These are phyloP conservation scores for Macrophomina tecta DNA, from an alignment of 2,329 filamentous ascomycete genomes.

Conservation along the genomic window DNA sequence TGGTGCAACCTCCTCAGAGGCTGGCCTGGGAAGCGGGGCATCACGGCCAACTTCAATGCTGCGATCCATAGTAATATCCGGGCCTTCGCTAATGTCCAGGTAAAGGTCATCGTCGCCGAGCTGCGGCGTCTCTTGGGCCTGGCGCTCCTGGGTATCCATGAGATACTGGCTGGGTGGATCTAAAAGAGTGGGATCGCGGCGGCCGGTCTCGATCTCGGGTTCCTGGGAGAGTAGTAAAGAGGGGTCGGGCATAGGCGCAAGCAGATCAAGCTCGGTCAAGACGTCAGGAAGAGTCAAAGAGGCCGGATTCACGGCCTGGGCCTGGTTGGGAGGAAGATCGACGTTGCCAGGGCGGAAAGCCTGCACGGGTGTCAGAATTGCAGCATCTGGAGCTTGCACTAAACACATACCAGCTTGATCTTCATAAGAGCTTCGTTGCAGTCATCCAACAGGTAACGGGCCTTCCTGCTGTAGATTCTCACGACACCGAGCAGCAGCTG, in stretches of 20 bases:
- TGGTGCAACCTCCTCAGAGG: constrained; percentile 41
- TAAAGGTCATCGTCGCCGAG: constrained; percentile 66
- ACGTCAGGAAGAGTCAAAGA: constrained; percentile 88
- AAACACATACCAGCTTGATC: constrained; percentile 84
- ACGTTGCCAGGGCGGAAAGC: constrained; percentile 97
- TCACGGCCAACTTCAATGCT: constrained; percentile 93
- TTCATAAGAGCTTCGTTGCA: constrained; percentile 97
- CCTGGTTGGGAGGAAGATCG: constrained; percentile 80
- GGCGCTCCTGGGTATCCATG: constrained; percentile 34
- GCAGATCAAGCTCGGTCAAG: constrained; percentile 90
- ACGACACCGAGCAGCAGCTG: constrained; percentile 95
- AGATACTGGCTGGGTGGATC: constrained; percentile 44
- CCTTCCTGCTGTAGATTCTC: constrained; percentile 96
- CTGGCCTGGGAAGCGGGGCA: constrained; percentile 65
- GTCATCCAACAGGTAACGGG: constrained; percentile 93
- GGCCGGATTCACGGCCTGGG: constrained; percentile 81
- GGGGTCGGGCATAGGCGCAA: constrained; percentile 78
- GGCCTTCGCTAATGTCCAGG: constrained; percentile 68
- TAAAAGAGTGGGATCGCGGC: constrained; percentile 51
- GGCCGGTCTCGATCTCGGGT: constrained; percentile 58
- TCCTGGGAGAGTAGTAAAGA: constrained; percentile 81
- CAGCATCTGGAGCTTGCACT: not conserved
- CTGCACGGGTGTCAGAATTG: constrained; percentile 52
- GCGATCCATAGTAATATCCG: constrained; percentile 46
- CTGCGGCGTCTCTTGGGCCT: constrained; percentile 32